A percentile compares a stretch with the other conserved stretches of the same genome.
Evolutionary conservation across 1,284 basidiomycete genomes (phyloP).

Genomic region (Malassezia obtusa): DNA sequence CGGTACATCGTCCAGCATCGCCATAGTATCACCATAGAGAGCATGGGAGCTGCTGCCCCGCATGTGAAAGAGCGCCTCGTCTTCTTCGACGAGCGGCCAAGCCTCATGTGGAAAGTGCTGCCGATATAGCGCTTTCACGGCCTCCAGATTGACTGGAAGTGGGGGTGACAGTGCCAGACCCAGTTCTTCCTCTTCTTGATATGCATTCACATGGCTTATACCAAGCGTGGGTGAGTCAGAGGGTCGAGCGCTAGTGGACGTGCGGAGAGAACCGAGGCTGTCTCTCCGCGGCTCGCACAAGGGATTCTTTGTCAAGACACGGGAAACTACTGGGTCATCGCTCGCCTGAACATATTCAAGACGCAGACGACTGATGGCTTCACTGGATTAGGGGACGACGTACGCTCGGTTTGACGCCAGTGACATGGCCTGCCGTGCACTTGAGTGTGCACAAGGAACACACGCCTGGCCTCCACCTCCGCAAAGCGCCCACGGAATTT

Average conservation of each 20-base stretch:
- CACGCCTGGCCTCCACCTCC: too few species aligned
- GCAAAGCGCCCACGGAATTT: too few species aligned
- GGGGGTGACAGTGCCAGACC: not conserved
- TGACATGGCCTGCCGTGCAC: not conserved
- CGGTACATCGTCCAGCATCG: not conserved
- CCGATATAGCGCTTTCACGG: not conserved
- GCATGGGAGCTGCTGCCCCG: too few species aligned
- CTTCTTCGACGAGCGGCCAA: not conserved
- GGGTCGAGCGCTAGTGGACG: too few species aligned
- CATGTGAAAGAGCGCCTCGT: not conserved
- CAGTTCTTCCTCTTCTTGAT: not conserved
- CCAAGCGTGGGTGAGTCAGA: too few species aligned
- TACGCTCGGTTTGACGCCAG: not conserved
- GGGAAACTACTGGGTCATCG: constrained; percentile 6
- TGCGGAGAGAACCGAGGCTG: too few species aligned
- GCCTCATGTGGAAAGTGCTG: constrained; percentile 5
- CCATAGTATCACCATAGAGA: too few species aligned
- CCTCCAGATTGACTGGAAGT: not conserved
- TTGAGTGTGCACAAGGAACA: not conserved
- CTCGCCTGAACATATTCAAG: not conserved
- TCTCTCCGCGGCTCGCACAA: too few species aligned
- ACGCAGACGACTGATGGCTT: not conserved
- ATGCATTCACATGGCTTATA: too few species aligned
- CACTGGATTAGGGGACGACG: not conserved
- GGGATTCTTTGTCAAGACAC: not conserved